Base-by-base conservation (phyloP, 805 yeast genomes). In the Schizosaccharomyces japonicus region DNA sequence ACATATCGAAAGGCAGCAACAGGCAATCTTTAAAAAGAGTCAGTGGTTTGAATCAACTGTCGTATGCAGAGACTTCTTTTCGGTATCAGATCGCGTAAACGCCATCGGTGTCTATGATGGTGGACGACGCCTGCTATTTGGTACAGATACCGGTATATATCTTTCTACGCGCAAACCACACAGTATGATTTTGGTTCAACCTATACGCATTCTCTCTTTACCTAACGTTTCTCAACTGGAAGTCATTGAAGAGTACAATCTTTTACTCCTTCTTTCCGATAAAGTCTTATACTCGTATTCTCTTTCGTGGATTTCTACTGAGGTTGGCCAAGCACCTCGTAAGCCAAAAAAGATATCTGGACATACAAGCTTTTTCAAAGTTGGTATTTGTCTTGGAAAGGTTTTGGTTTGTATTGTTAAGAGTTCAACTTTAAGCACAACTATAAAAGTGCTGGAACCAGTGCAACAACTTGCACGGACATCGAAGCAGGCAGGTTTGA, bases 61-160 rank as follows among this genome's bases (percentile, higher is more conserved):
- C 51, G 68, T 82, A 49, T 80, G 79, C 52, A 76, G 82, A 23
- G 69, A 79, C 51, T 74, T 75, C 56, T 85, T 85, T 61, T 83
- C 75, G 53, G 73, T 76, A 45, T 66, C 68, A 19, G 75, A 85
- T 57, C 73, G 79, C 51, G 80, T 87, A 55, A 84, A 82, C 58
- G 84, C 95, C 66, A 87, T 84, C 27, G 84, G 80, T 34, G 93
- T 95, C 30, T 79, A 81, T 44, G 44, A 90, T 58, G 95, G 95
- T 48, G 96, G 96, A 19, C 72, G 93, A 53, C 81, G 85, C 58
- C 64, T 85, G 53, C 60, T 90, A 31, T 85, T 81, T 57, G 96
- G 96, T 39, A 84, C 96, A 0, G 94, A 83, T 58, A 70, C 78
- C 0, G 96, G 98, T 4, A 76, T 90, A 2, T 90, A 79, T 67